Conservation (phyloP, 768 basidiomycete genomes). For the Mrakia blollopis region DNA sequence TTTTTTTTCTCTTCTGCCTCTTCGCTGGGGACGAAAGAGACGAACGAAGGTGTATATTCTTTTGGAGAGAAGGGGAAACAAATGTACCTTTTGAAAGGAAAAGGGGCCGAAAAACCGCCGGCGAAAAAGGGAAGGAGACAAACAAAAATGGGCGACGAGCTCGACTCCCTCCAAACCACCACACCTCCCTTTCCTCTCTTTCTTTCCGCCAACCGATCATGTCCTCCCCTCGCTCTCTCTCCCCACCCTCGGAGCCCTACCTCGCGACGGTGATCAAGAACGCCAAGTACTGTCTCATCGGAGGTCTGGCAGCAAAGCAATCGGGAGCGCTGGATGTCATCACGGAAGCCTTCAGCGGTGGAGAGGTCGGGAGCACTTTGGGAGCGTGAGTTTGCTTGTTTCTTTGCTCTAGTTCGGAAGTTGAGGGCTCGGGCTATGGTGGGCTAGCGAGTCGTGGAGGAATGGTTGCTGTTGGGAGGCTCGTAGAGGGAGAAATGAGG, state of each 20-base stretch:
- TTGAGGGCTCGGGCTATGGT: too few species aligned
- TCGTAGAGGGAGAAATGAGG: too few species aligned
- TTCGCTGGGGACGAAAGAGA: too few species aligned
- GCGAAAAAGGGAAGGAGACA: too few species aligned
- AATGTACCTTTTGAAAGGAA: too few species aligned
- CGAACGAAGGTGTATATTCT: too few species aligned
- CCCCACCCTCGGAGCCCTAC: conserved; percentile 9
- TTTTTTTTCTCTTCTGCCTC: too few species aligned
- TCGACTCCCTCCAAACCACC: background rate
- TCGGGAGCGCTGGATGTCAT: background rate
- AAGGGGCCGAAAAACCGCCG: too few species aligned
- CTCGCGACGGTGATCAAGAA: conserved; percentile 14
- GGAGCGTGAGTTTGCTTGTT: conserved; percentile 27
- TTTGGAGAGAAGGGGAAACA: too few species aligned
- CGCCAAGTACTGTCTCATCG: conserved; percentile 24
- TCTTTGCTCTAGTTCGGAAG: too few species aligned
- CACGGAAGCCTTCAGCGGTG: background rate
- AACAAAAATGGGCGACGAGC: too few species aligned
- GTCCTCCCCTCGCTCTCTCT: background rate
- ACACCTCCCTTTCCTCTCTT: background rate
- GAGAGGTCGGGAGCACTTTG: background rate
- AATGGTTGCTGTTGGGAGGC: too few species aligned
- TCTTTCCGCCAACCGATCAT: background rate
- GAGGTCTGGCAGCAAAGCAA: background rate
- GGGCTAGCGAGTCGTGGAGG: background rate